Base-by-base conservation (phyloP, 305 asterid genomes). In the Ilex paraguariensis region DNA sequence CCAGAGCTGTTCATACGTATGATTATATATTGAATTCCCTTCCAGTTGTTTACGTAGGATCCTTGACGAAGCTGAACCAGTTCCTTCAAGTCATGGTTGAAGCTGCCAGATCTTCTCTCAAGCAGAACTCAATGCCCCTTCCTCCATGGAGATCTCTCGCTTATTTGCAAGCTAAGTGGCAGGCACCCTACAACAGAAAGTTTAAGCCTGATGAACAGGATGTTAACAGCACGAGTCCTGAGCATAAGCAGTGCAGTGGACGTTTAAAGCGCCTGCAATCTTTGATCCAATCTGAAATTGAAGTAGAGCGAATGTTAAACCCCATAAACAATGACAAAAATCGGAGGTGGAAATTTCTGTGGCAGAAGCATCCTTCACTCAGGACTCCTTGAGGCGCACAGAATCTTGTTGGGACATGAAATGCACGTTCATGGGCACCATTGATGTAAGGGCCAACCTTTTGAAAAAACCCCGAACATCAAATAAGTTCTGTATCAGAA, bases 101-200 rank as follows among this genome's bases (percentile, higher is more conserved):
- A 66, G 95, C 95, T 42, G 87, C 92, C 56, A 73, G 63, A 63
- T 75, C 84, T 21, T 87, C 95, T 53, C 66, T 87, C 62, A 81
- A 82, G 56, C 95, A 87, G 74, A 87, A 84, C 73, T 82, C 88
- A 4, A 87, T 87, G 95, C 95, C 90, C 53, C 78, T 82, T 15
- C 95, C 88, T 32, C 95, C 95, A 13, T 86, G 95, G 95, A 74
- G 95, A 70, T 81, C 95, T 10, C 75, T 79, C 1, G 75, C 83
- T 21, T 86, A 83, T 66, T 61, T 83, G 80, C 77, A 74, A 65
- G 85, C 95, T 0, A 86, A 86, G 62, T 86, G 95, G 90, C 83
- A 77, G 61, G 70, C 90, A 11, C 87, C 84, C 30, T 71, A 74
- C 59, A 60, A 61, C 13, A 69, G 88, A 69, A 83, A 73, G 63